Base-by-base conservation (phyloP, 306 rosid genomes). In the Quercus alba region DNA sequence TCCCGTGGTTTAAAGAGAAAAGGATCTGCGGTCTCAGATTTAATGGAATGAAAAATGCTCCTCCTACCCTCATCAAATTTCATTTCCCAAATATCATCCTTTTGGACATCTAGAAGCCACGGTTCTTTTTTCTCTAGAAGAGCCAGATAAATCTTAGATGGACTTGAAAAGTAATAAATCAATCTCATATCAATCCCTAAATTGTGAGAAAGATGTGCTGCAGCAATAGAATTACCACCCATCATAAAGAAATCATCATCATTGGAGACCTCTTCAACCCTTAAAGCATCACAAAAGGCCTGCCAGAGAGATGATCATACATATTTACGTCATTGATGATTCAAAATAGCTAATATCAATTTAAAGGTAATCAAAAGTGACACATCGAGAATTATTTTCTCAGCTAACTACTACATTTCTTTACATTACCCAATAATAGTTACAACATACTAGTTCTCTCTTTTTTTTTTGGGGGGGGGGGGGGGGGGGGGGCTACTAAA, bases 161-260 rank as follows among this genome's bases (percentile, higher is more conserved):
- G 97, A 76, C 81, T 88, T 68, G 92, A 90, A 78, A 78, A 82
- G 80, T 73, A 19, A 80, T 92, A 94, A 66, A 94, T 87, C 73
- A 89, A 83, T 81, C 88, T 90, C 97, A 92, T 85, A 82, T 92
- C 91, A 81, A 88, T 77, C 78, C 97, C 98, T 79, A 94, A 84
- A 79, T 52, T 84, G 75, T 90, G 84, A 72, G 98, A 86, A 84
- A 91, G 88, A 85, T 90, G 97, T 68, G 98, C 98, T 44, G 97
- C 97, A 84, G 93, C 75, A 72, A 94, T 91, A 74, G 98, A 94
- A 86, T 90, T 84, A 77, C 97, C 97, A 8, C 98, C 98, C 92
- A 90, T 76, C 75, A 14, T 51, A 85, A 94, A 92, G 89, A 94
- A 94, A 81, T 94, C 94, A 80, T 87, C 97, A 74, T 83, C 86